Evolutionary conservation across 2,329 filamentous ascomycete species (phyloP).

Genomic region (Periglandula ipomoeae): DNA sequence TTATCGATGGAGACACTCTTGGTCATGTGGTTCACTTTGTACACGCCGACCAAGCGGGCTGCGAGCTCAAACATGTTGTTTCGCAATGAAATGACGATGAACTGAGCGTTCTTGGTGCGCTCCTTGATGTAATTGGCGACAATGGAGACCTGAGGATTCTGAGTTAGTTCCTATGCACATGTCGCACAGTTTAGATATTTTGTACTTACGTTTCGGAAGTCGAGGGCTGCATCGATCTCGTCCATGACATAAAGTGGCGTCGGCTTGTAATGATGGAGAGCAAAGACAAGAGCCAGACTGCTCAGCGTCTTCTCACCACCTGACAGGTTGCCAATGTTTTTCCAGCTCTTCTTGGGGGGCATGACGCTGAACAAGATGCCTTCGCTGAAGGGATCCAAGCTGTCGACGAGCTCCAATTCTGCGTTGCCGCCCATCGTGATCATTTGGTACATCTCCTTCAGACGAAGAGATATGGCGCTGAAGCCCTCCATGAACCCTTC

Average conservation of each 20-base stretch:
- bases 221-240: conserved; percentile 94
- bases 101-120: conserved; percentile 97
- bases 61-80: conserved; percentile 99
- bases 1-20: conserved; percentile 89
- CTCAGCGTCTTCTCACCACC: conserved; percentile 97
- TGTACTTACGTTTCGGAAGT: conserved; percentile 89
- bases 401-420: conserved; percentile 93
- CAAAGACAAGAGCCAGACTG: conserved; percentile 92
- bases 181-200: neutral
- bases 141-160: conserved; percentile 67
- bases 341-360: conserved; percentile 99
- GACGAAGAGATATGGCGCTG: conserved; percentile 79
- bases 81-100: conserved; percentile 92
- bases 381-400: conserved; percentile 90
- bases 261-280: conserved; percentile 94
- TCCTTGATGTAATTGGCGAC: conserved; percentile 99
- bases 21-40: conserved; percentile 99
- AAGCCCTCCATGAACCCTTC: conserved; percentile 99
- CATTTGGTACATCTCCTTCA: conserved; percentile 99
- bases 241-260: conserved; percentile 99
- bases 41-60: conserved; percentile 89
- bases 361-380: conserved; percentile 97
- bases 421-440: conserved; percentile 99
- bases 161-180: neutral
- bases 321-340: conserved; percentile 93